A percentile compares a stretch with the other conserved stretches of the same genome.
Evolutionary conservation across 495 filamentous ascomycete genomes (phyloP).

Genomic region (Penicillium canescens): DNA sequence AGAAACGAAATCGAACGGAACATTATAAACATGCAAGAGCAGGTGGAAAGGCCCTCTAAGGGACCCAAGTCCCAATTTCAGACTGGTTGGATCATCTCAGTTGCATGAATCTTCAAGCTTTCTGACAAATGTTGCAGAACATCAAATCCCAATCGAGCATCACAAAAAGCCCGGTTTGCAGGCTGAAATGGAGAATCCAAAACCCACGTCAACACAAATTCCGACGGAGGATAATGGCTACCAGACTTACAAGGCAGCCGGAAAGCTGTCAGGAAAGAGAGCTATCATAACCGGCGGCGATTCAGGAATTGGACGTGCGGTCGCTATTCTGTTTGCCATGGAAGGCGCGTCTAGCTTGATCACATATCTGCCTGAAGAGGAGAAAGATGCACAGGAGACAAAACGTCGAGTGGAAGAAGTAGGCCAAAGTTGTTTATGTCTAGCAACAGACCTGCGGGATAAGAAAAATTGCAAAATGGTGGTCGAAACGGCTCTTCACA

Average conservation of each 20-base stretch:
- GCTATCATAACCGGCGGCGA: constrained; percentile 83
- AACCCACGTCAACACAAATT: constrained; percentile 62
- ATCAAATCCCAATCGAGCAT: constrained; percentile 66
- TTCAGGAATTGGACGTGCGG: constrained; percentile 76
- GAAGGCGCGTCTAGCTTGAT: constrained; percentile 80
- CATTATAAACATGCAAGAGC: no score
- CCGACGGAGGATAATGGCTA: constrained; percentile 70
- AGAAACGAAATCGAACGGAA: no score
- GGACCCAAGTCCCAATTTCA: no score
- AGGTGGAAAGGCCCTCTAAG: no score
- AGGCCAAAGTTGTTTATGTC: constrained; percentile 59
- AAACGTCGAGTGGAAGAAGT: constrained; percentile 63
- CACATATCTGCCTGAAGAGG: constrained; percentile 72
- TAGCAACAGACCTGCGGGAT: constrained; percentile 60
- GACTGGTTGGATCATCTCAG: no score
- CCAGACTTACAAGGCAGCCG: constrained; percentile 76
- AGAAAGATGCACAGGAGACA: constrained; percentile 74
- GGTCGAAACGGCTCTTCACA: constrained; percentile 60
- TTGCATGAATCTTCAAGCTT: no score
- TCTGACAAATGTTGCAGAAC: constrained; percentile 44
- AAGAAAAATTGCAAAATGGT: constrained; percentile 68
- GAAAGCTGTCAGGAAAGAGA: constrained; percentile 71
- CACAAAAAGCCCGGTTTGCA: constrained; percentile 70
- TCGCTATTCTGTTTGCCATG: constrained; percentile 79
- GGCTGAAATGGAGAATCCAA: constrained; percentile 58